These are phyloP conservation scores for Yamagishiella unicocca DNA, from an alignment of 139 green algal genomes.

Conservation along the genomic window DNA sequence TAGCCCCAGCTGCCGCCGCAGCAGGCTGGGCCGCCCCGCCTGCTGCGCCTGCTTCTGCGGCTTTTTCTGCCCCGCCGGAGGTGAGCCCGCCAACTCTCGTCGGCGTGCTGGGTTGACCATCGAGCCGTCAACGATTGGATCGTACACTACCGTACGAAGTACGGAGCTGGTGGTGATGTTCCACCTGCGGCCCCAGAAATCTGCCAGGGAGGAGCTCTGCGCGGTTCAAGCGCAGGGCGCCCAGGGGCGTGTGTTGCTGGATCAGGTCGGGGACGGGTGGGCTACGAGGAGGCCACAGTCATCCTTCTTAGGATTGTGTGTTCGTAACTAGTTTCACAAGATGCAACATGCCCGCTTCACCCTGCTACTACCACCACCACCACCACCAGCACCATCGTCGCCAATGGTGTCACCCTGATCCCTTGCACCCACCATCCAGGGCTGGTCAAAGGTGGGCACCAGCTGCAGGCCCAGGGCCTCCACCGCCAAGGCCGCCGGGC, in stretches of 20 bases:
- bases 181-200: slow-evolving; percentile 66
- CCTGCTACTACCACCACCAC: too few relatives aligned
- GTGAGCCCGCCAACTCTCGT: not conserved
- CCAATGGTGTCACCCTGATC: not conserved
- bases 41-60: not conserved
- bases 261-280: too few relatives aligned
- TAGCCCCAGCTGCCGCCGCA: not conserved
- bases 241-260: too few relatives aligned
- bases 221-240: too few relatives aligned
- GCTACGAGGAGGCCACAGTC: too few relatives aligned
- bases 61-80: not conserved
- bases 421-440: slow-evolving; percentile 55
- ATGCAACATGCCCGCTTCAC: too few relatives aligned
- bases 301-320: too few relatives aligned
- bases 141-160: slow-evolving; percentile 58
- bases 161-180: slow-evolving; percentile 60
- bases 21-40: not conserved
- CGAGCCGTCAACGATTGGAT: slow-evolving; percentile 52
- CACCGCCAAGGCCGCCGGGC: slow-evolving; percentile 46
- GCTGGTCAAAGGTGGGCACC: slow-evolving; percentile 64
- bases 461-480: slow-evolving; percentile 52
- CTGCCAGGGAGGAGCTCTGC: slow-evolving; percentile 45
- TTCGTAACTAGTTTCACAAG: too few relatives aligned
- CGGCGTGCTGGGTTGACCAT: not conserved
- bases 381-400: not conserved